Evolutionary conservation across 2,329 filamentous ascomycete species (phyloP).

Genomic region (Pseudovirgaria hyperparasitica): DNA sequence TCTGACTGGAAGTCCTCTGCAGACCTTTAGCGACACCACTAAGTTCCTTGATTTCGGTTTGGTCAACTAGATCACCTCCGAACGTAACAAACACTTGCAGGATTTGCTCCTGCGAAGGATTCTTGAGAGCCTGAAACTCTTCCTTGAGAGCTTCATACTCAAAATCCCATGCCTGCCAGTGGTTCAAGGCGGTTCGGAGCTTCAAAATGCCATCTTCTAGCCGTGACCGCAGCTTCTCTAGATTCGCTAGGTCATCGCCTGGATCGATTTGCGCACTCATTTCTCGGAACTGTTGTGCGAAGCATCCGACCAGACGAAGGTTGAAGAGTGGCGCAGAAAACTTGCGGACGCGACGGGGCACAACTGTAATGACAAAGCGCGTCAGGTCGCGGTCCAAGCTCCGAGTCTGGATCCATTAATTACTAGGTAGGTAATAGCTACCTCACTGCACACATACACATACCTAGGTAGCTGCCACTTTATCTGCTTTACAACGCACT

Average conservation of each 20-base stretch:
- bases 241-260: constrained; percentile 48
- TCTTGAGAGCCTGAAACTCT: constrained; percentile 50
- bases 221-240: constrained; percentile 62
- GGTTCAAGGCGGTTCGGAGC: constrained; percentile 61
- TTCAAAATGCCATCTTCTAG: constrained; percentile 66
- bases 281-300: no score
- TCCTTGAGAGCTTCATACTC: constrained; percentile 87
- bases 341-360: constrained; percentile 2
- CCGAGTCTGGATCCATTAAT: constrained; percentile 2
- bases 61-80: constrained; percentile 50
- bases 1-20: constrained; percentile 45
- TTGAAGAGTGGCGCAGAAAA: neutral
- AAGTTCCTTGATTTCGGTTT: constrained; percentile 45
- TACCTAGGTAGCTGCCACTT: neutral
- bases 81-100: constrained; percentile 42
- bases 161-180: constrained; percentile 84
- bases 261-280: no score
- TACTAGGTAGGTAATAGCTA: constrained; percentile 1
- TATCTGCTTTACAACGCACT: constrained; percentile 4
- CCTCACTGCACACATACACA: neutral
- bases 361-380: constrained; percentile 2
- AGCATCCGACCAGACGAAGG: constrained; percentile 8
- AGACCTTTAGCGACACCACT: constrained; percentile 32
- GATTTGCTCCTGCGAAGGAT: no score
- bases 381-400: neutral